Evolutionary conservation across 306 rosid species (phyloP), one percentile per base, ranked within the genome.

Genomic region (Quercus ilex): DNA sequence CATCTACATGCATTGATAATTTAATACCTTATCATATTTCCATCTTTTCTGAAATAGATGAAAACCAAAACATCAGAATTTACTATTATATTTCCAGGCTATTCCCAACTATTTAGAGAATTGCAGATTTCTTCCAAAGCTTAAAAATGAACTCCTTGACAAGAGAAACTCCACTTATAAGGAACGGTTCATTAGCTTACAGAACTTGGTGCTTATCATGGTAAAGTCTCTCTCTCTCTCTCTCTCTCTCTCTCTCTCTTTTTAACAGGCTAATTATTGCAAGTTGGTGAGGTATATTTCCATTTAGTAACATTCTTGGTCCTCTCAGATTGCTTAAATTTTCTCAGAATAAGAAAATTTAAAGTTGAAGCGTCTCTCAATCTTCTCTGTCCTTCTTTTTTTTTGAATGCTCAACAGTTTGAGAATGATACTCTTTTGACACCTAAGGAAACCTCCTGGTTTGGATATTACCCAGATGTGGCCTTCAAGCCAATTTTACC

Each of bases 371-470:
- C 69, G 33, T 73, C 56, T 21, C 38, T 51, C 76, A 31, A 20
- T 10, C 76, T 18, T 71, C 41, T 49, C 5, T 0, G 15, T 49
- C 17, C 4, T 56, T 64, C 72, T 67, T 69, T 33, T 33, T 33
- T 33, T 33, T 33, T 1, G 35, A 31, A 20, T 53, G 33, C 56
- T 51, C 68, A 75, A 76, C 93, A 96, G 99, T 93, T 89, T 80
- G 87, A 91, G 90, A 71, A 87, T 1, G 98, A 96, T 83, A 79
- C 79, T 19, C 96, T 93, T 57, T 79, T 96, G 81, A 87, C 89
- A 73, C 97, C 97, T 0, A 91, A 80, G 81, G 99, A 96, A 86
- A 96, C 96, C 21, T 79, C 99, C 74, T 91, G 97, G 98, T 96
- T 96, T 80, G 98, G 97, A 53, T 93, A 89, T 82, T 96, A 90